Base-by-base conservation (phyloP, 352 stramenopile genomes). In the Aphanomyces cochlioides region DNA sequence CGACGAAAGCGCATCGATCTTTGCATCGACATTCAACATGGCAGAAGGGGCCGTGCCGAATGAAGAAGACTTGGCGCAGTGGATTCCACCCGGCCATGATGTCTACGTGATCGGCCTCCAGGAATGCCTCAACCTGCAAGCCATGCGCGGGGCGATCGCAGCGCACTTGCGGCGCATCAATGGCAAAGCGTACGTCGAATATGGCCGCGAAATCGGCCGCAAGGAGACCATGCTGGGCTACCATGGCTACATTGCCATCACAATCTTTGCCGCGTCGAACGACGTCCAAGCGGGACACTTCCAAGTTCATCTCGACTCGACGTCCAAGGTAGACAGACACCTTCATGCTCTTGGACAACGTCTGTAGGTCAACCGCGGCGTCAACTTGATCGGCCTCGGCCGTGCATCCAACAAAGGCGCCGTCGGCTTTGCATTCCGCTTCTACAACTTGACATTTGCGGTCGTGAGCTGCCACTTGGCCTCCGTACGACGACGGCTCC, bases 31-130 rank as follows among this genome's bases (percentile, higher is more conserved):
- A 19, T 73, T 73, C 59, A 67, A 69, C 67, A 56, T 60, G 38
- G 56, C 38, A 3, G 56, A 67, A 45, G 56, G 56, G 5, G 48
- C 36, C 4, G 67, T 73, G 59, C 60, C 67, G 12, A 34, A 12
- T 6, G 17, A 58, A 17, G 37, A 48, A 5, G 28, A 47, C 6
- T 61, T 85, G 68, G 61, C 70, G 5, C 70, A 81, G 67, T 97
- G 90, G 90, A 93, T 97, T 72, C 88, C 89, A 19, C 69, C 81
- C 5, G 88, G 87, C 37, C 76, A 93, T 69, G 88, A 97, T 54
- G 78, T 97, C 0, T 97, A 96, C 50, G 87, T 95, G 12, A 90
- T 97, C 48, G 90, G 88, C n/a, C 81, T 96, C 6, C 89, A 97
- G 69, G 90, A 97, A 73, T 97, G 90, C 75, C 92, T 96, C 79